Percentiles rank a stretch among this genome's conserved stretches.
Evolutionary conservation across 352 stramenopile species (phyloP).

Genomic region (Albugo laibachii): DNA sequence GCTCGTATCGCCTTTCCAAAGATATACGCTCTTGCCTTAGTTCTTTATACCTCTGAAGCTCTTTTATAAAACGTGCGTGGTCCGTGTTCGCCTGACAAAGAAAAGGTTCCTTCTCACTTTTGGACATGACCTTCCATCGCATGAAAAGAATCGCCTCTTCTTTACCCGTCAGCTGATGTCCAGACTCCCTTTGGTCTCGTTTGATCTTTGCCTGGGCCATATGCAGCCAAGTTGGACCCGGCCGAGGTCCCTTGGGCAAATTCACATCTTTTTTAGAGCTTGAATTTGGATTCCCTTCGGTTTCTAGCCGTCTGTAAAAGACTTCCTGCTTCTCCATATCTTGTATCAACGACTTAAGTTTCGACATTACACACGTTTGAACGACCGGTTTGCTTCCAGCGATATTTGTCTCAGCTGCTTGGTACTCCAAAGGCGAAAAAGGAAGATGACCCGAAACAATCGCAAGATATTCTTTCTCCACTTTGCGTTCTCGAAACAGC

Average conservation of each 20-base stretch:
- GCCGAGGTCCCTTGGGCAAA: constrained; percentile 15
- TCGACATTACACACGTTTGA: constrained; percentile 15
- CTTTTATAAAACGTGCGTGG: no score
- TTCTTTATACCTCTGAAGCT: no score
- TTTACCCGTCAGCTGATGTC: constrained; percentile 1
- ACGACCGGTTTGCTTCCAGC: constrained; percentile 7
- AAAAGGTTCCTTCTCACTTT: no score
- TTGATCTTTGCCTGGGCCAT: constrained; percentile 6
- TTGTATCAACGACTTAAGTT: constrained; percentile 12
- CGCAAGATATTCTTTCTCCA: constrained; percentile 74
- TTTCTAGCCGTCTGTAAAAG: neutral
- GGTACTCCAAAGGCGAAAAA: constrained; percentile 20
- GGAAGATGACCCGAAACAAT: constrained; percentile 53
- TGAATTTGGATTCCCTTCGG: no score
- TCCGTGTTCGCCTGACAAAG: no score
- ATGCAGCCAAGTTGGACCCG: constrained; percentile 14
- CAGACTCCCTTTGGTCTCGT: neutral
- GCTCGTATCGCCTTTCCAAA: no score
- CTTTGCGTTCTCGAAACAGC: constrained; percentile 59
- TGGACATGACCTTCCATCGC: no score
- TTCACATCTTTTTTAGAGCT: constrained; percentile 15
- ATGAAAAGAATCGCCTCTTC: neutral
- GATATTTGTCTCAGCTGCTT: constrained; percentile 37
- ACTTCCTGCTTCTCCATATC: constrained; percentile 21
- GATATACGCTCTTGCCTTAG: no score